A percentile compares a stretch with the other conserved stretches of the same genome.
phyloP scores from a whole-genome alignment of 2,329 filamentous ascomycete genomes.

The Ophiostoma fasciatum region DNA sequence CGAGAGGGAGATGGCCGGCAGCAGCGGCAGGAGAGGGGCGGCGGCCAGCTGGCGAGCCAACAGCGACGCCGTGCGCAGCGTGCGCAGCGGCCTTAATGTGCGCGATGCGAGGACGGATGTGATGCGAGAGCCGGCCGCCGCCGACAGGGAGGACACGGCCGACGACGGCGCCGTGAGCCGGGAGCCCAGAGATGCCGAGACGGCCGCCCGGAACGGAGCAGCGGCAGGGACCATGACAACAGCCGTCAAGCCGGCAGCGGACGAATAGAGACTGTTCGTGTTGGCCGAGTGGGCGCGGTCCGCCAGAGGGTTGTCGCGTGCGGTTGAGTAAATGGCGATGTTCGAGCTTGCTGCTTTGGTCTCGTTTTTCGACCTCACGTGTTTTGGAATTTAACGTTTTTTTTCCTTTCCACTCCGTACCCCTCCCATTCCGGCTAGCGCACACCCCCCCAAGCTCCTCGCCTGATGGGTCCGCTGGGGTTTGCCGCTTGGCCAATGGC shows the following conservation, averaged over 20 bases:
- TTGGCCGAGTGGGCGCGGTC: no score
- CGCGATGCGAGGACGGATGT: conserved; percentile 2
- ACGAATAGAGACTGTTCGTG: no score
- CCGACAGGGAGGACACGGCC: not conserved
- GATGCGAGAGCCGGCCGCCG: no score
- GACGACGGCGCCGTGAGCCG: conserved; percentile 4
- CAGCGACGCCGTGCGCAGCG: conserved; percentile 22
- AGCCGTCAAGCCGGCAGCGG: no score
- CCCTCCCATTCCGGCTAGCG: conserved; percentile 2
- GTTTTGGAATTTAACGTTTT: not conserved
- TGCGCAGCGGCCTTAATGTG: conserved; percentile 3
- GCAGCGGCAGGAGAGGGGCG: conserved; percentile 22
- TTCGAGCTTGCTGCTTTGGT: no score
- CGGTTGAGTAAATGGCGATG: no score
- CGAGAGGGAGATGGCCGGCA: conserved; percentile 40
- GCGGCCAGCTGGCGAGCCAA: conserved; percentile 29
- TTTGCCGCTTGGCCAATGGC: conserved; percentile 6
- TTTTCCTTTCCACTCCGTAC: not conserved
- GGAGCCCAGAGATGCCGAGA: conserved; percentile 2
- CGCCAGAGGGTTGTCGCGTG: no score
- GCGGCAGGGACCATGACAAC: conserved; percentile 1
- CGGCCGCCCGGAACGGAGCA: conserved; percentile 7
- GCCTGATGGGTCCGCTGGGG: not conserved
- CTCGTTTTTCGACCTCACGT: not conserved
- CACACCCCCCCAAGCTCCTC: conserved; percentile 4